Evolutionary conservation across 257 asterid genomes (phyloP).

Genomic region (Ballota nigra): DNA sequence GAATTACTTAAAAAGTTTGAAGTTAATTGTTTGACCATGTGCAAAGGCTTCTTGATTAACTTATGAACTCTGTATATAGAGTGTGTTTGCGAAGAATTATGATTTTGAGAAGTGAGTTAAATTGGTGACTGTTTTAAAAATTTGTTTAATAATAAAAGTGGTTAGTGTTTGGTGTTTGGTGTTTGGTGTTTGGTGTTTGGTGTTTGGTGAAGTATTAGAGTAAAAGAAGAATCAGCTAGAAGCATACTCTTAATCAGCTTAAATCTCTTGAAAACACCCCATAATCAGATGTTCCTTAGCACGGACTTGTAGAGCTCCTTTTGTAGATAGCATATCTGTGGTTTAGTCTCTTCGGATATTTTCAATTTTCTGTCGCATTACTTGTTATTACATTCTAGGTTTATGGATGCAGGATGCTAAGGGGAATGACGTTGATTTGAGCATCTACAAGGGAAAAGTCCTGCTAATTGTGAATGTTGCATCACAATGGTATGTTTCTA

Average conservation of each 20-base stretch:
- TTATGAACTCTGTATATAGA: background rate
- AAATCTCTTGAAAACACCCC: too few relatives aligned
- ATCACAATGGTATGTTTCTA: conserved; percentile 54
- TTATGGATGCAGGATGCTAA: conserved; percentile 45
- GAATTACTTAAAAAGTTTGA: background rate
- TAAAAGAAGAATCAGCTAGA: too few relatives aligned
- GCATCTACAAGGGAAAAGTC: conserved; percentile 60
- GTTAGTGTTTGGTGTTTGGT: too few relatives aligned
- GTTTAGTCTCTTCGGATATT: background rate
- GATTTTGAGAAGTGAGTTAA: too few relatives aligned
- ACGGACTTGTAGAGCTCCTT: background rate
- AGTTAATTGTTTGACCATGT: background rate
- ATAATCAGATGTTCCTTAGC: background rate
- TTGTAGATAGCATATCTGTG: background rate
- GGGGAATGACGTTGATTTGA: conserved; percentile 43
- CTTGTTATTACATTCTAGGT: background rate
- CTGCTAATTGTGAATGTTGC: conserved; percentile 70
- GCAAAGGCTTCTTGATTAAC: background rate
- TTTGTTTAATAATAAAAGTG: too few relatives aligned
- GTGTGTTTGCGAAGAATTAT: too few relatives aligned
- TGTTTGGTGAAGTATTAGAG: too few relatives aligned
- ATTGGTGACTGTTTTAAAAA: too few relatives aligned
- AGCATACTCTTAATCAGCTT: too few relatives aligned
- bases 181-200: too few relatives aligned
- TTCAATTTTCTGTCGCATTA: background rate